A percentile compares a stretch with the other conserved stretches of the same genome.
These are phyloP conservation scores for Alternaria novae-zelandiae DNA, from an alignment of 2,329 filamentous ascomycete genomes.

Conservation along the genomic window DNA sequence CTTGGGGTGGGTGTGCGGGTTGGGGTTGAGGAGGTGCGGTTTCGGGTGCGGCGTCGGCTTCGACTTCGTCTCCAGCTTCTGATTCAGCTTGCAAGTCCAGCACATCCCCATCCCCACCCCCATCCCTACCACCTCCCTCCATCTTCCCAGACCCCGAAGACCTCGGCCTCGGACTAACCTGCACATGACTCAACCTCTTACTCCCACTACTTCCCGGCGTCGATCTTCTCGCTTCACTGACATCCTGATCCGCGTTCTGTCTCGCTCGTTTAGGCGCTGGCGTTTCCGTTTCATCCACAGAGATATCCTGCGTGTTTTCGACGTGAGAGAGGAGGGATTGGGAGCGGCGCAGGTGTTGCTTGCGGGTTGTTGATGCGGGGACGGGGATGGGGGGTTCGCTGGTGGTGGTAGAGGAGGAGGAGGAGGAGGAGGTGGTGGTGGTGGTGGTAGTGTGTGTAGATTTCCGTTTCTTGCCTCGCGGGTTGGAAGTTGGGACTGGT, in stretches of 20 bases:
- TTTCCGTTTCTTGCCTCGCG: slow-evolving; percentile 27
- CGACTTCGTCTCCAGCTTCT: too few species aligned
- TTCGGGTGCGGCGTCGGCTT: too few species aligned
- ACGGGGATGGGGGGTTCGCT: slow-evolving; percentile 6
- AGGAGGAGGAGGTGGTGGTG: slow-evolving; percentile 2
- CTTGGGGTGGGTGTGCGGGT: too few species aligned
- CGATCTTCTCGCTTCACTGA: slow-evolving; percentile 34
- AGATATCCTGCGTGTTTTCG: slow-evolving; percentile 29
- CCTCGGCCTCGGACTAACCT: slow-evolving; percentile 26
- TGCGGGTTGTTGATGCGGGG: slow-evolving; percentile 30
- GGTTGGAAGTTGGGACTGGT: slow-evolving; percentile 4
- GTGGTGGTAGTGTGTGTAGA: slow-evolving; percentile 14
- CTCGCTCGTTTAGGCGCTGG: slow-evolving; percentile 39
- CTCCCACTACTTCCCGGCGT: slow-evolving; percentile 14
- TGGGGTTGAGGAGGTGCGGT: too few species aligned
- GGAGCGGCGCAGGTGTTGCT: slow-evolving; percentile 33
- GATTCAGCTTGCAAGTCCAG: background rate
- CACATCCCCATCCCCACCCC: too few species aligned
- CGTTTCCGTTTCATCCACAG: slow-evolving; percentile 38
- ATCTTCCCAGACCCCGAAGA: background rate
- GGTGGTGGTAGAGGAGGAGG: background rate
- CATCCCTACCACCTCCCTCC: background rate
- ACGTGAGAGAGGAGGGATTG: slow-evolving; percentile 39
- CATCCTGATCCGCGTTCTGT: slow-evolving; percentile 31
- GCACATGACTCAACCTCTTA: slow-evolving; percentile 36